Base-by-base conservation (phyloP, 1,139 yeast species). In the Ogataea hybrid region DNA sequence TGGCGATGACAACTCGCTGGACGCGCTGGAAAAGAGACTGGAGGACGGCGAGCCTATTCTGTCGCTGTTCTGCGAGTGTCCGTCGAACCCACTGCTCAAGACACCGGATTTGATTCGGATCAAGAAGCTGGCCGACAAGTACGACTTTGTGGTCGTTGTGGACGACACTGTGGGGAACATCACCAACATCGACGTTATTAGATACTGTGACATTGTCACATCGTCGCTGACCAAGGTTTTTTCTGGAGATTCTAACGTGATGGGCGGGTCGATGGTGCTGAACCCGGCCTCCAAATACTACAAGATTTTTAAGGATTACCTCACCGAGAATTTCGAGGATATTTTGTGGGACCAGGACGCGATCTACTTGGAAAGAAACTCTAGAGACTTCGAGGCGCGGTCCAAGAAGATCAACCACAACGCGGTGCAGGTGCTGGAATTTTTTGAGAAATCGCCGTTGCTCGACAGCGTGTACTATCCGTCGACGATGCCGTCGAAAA, bases 111-210 rank as follows among this genome's bases (percentile, higher is more conserved):
- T 92, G 56, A 62, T 62, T 39, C 74, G 79, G 52, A 75, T 89
- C 43, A 75, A 82, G 44, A 59, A 70, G 44, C 71, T 92, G 47
- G 82, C 95, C 5, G 79, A 80, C 49, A 70, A 81, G 55, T 85
- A 73, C 63, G 72, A 75, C 3, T 92, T 92, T 63, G 81, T 81
- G 7, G 79, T 92, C 32, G 87, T 87, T 12, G 82, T 92, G 30
- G 98, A 92, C 63, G 97, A 92, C 59, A 92, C 97, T 0, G 85
- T 89, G 21, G 97, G 97, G 16, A 92, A 92, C 56, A 83, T 88
- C 58, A 73, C 85, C 48, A 92, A 92, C 62, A 77, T 88, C 40
- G 87, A 87, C 55, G 88, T 86, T 3, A 70, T 88, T 45, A 88
- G 89, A 14, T 84, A 74, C 59, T 84, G 89, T 9, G 98, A 92